These are phyloP conservation scores for Fraxinus xanthoxyloides DNA, from an alignment of 305 asterid species.

Conservation along the genomic window DNA sequence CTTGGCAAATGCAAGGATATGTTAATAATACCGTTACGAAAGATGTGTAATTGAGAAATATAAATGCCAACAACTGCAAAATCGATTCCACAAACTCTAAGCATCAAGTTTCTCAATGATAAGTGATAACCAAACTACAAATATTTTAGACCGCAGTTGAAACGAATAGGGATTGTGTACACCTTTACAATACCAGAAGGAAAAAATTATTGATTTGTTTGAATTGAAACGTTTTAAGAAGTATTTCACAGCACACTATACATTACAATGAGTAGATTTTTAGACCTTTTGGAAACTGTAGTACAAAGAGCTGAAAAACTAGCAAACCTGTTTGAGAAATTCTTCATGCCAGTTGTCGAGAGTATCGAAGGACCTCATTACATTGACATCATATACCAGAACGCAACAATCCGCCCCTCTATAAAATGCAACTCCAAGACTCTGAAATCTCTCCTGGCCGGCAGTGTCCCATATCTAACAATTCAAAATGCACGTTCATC, in stretches of 20 bases:
- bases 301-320: not conserved
- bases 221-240: not conserved
- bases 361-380: constrained; percentile 83
- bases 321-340: constrained; percentile 92
- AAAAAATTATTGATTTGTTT: not conserved
- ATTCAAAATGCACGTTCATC: too few relatives aligned
- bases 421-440: constrained; percentile 95
- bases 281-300: not conserved
- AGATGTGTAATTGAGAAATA: not conserved
- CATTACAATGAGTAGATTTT: not conserved
- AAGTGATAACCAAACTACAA: not conserved
- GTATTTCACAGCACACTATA: not conserved
- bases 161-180: not conserved
- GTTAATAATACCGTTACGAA: not conserved
- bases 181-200: not conserved
- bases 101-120: not conserved
- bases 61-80: not conserved
- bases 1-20: not conserved
- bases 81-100: not conserved
- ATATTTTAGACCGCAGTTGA: not conserved
- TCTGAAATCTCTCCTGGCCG: constrained; percentile 97
- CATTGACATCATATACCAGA: constrained; percentile 86
- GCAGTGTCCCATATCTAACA: constrained; percentile 97
- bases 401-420: constrained; percentile 99
- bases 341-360: constrained; percentile 99